Conservation (phyloP, 2,329 filamentous ascomycete species). For the Arthrobotrys conoides region DNA sequence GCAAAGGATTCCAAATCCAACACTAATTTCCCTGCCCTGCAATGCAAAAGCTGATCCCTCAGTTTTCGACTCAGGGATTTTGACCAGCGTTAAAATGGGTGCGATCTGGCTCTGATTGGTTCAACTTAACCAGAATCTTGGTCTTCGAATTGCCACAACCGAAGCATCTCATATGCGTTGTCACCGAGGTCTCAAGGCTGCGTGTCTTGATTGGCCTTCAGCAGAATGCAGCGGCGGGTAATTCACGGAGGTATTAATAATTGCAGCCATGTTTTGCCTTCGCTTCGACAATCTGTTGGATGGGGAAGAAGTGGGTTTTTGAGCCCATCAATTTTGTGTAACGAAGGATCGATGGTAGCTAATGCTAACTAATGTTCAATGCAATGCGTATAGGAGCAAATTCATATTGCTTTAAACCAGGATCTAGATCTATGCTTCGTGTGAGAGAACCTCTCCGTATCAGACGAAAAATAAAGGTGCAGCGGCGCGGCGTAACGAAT, state of each 20-base stretch:
- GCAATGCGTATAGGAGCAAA: neutral
- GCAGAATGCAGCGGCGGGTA: neutral
- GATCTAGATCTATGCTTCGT: neutral
- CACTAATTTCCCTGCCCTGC: slow-evolving; percentile 40
- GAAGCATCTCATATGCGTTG: neutral
- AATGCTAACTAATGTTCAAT: neutral
- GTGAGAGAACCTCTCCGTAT: neutral
- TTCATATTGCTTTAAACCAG: neutral
- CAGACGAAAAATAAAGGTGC: neutral
- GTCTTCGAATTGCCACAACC: slow-evolving; percentile 2
- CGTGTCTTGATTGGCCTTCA: neutral
- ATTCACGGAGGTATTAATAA: neutral
- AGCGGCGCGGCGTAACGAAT: neutral
- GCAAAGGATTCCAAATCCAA: slow-evolving; percentile 58
- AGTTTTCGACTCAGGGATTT: neutral
- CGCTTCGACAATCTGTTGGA: neutral
- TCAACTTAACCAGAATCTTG: neutral
- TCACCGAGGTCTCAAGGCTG: neutral
- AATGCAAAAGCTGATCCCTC: slow-evolving; percentile 1
- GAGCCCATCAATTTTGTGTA: slow-evolving; percentile 1
- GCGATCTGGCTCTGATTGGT: slow-evolving; percentile 21
- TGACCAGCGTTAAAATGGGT: neutral
- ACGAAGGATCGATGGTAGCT: neutral
- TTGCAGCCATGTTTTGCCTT: neutral
- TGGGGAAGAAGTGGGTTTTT: neutral